A percentile compares a stretch with the other conserved stretches of the same genome.
Evolutionary conservation across 1,139 yeast genomes (phyloP).

Genomic region (Zygosaccharomyces sapae): DNA sequence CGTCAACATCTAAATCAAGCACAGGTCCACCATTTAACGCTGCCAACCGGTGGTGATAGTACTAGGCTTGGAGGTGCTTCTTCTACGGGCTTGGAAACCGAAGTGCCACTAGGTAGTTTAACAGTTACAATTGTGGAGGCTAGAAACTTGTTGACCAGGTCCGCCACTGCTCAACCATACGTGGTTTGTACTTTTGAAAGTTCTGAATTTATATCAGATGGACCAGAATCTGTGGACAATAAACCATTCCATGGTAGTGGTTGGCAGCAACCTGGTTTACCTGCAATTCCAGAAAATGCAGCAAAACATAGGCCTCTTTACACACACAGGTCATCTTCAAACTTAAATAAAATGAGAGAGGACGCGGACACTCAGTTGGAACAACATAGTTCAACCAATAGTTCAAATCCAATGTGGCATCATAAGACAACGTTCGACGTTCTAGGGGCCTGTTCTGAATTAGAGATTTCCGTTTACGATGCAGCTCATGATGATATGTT

Average conservation of each 20-base stretch:
- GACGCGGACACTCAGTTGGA: conserved; percentile 19
- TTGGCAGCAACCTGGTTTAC: conserved; percentile 26
- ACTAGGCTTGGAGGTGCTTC: conserved; percentile 1
- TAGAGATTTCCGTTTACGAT: conserved; percentile 86
- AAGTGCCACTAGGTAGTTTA: conserved; percentile 73
- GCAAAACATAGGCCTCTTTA: conserved; percentile 44
- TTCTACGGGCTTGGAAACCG: conserved; percentile 29
- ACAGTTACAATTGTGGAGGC: conserved; percentile 81
- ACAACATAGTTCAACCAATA: conserved; percentile 28
- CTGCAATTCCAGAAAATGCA: conserved; percentile 26
- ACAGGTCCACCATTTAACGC: conserved; percentile 1
- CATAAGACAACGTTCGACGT: conserved; percentile 92
- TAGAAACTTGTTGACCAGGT: conserved; percentile 52
- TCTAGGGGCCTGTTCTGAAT: conserved; percentile 71
- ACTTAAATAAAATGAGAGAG: conserved; percentile 42
- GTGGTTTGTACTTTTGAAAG: conserved; percentile 93
- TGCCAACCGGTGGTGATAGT: neutral
- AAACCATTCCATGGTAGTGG: conserved; percentile 26
- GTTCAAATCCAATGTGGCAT: conserved; percentile 77
- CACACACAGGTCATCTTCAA: conserved; percentile 64
- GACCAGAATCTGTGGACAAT: conserved; percentile 62
- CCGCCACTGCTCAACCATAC: conserved; percentile 66
- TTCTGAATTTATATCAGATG: conserved; percentile 81
- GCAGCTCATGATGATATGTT: conserved; percentile 76
- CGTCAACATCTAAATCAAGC: neutral